A percentile compares a stretch with the other conserved stretches of the same genome.
phyloP scores from a whole-genome alignment of 768 basidiomycete genomes.

The Tulasnella sp. region DNA sequence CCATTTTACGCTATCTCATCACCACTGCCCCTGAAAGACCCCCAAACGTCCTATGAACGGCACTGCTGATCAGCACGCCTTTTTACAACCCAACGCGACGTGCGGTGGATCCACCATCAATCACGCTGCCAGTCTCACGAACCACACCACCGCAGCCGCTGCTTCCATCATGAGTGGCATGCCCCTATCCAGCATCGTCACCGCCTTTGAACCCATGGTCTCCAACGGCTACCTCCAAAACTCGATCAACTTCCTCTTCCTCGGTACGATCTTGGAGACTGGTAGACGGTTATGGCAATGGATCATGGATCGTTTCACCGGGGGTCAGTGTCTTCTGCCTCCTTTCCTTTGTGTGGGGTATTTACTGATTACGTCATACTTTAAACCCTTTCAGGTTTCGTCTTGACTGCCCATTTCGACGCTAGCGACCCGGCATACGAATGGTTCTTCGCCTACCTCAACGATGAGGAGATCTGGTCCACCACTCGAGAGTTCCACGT shows the following conservation, averaged over 20 bases:
- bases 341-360: background rate
- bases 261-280: slow-evolving; percentile 22
- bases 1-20: too few species aligned
- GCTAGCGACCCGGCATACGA: slow-evolving; percentile 41
- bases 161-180: background rate
- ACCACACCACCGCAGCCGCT: too few species aligned
- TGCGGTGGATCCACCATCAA: too few species aligned
- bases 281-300: slow-evolving; percentile 20
- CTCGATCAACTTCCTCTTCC: slow-evolving; percentile 19
- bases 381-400: slow-evolving; percentile 29
- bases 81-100: too few species aligned
- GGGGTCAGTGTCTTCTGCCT: background rate
- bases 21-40: too few species aligned
- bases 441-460: slow-evolving; percentile 39
- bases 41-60: too few species aligned
- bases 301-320: slow-evolving; percentile 13
- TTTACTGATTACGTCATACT: background rate
- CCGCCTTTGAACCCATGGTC: slow-evolving; percentile 1
- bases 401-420: slow-evolving; percentile 37
- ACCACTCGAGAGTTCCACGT: slow-evolving; percentile 35
- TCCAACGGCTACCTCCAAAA: slow-evolving; percentile 10
- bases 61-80: too few species aligned
- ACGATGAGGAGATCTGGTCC: slow-evolving; percentile 36
- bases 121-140: too few species aligned
- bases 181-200: background rate